These are phyloP conservation scores for Polyporus tsugae DNA, from an alignment of 1,284 basidiomycete genomes.

Conservation along the genomic window DNA sequence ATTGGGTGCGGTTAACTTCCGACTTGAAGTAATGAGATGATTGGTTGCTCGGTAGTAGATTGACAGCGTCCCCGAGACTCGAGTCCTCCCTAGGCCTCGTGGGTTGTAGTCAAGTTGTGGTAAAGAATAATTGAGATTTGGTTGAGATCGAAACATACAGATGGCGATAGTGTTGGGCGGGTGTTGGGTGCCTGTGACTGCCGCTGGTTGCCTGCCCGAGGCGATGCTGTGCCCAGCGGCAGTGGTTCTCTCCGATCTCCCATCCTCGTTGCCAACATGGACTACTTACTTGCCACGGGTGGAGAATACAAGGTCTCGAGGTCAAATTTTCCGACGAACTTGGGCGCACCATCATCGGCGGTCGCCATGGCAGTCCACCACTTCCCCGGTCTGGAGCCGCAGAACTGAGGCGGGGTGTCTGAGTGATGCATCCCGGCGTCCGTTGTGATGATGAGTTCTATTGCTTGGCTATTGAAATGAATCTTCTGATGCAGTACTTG, in stretches of 20 bases:
- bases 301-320: slow-evolving; percentile 11
- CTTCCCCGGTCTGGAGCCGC: neutral
- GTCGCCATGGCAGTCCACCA: neutral
- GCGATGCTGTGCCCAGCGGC: neutral
- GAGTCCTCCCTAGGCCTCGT: neutral
- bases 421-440: too few species aligned
- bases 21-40: neutral
- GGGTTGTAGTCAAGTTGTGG: neutral
- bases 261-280: neutral
- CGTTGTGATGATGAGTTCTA: neutral
- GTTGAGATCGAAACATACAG: neutral
- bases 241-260: neutral
- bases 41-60: neutral
- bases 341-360: neutral
- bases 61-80: too few species aligned
- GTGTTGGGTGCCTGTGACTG: too few species aligned
- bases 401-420: neutral
- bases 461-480: too few species aligned
- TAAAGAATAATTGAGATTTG: neutral
- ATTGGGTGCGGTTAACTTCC: neutral
- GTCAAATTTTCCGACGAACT: neutral
- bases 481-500: too few species aligned
- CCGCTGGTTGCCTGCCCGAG: too few species aligned
- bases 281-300: neutral
- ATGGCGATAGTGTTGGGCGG: too few species aligned